phyloP scores from a whole-genome alignment of 179 eudicot genomes.

The Carnegiea gigantea region DNA sequence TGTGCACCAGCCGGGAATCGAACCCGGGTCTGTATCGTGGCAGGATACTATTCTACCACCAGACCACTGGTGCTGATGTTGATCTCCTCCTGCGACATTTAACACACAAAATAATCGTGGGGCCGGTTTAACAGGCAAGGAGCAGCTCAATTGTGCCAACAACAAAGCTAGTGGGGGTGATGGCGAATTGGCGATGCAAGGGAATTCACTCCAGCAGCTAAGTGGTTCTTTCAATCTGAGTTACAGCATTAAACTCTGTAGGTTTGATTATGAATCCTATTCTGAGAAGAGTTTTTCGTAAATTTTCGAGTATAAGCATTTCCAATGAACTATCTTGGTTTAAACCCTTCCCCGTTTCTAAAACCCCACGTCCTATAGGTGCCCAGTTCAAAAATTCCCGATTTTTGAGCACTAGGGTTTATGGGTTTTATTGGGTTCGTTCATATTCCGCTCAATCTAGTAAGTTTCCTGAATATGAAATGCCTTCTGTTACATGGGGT shows the following conservation, averaged over 20 bases:
- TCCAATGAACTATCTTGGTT: background rate
- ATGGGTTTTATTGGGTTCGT: constrained; percentile 21
- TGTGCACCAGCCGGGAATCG: constrained; percentile 77
- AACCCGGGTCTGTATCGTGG: constrained; percentile 89
- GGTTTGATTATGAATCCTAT: constrained; percentile 29
- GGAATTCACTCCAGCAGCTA: background rate
- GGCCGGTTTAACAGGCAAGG: no score
- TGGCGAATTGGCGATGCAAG: background rate
- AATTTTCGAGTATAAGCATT: constrained; percentile 10
- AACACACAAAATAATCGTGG: no score
- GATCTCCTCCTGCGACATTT: no score
- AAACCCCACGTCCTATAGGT: background rate
- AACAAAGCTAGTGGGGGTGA: background rate
- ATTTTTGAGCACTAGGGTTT: constrained; percentile 23
- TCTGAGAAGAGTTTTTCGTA: constrained; percentile 14
- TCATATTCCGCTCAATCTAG: constrained; percentile 56
- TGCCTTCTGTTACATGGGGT: constrained; percentile 98
- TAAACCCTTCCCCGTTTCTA: constrained; percentile 10
- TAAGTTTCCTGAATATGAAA: constrained; percentile 83
- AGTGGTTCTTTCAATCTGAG: background rate
- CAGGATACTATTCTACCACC: constrained; percentile 90
- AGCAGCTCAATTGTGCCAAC: no score
- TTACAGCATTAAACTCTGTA: constrained; percentile 12
- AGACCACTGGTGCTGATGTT: constrained; percentile 61
- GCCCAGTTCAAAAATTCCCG: constrained; percentile 12